Base-by-base conservation (phyloP, 768 basidiomycete genomes). In the Suillus clintonianus region DNA sequence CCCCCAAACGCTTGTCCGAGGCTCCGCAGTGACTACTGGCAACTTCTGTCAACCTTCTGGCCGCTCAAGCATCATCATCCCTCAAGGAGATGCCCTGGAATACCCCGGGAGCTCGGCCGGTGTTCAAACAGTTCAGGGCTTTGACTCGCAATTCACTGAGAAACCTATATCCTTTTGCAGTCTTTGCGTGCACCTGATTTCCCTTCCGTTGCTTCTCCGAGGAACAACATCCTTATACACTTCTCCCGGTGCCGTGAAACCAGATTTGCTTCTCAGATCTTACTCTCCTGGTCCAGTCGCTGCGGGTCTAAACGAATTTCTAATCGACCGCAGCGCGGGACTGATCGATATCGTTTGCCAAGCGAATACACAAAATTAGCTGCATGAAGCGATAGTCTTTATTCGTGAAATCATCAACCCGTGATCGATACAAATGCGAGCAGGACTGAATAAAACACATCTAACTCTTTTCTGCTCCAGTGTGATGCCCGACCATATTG, bases 181-280 rank as follows among this genome's bases (percentile, higher is more conserved):
- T n/a, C 42, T 10, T 24, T n/a, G 51, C 19, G 1, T 9, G 56
- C 56, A 57, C 56, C 22, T 57, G 56, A 57, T 42, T 41, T 57
- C 56, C 56, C 27, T 19, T 30, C 24, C 56, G 27, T 19, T 41
- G 34, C 56, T 62, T 56, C 37, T 62, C 61, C 61, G 61, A 62
- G 61, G 61, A 62, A 62, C 61, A 56, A 24, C 37, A 14, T 59
- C 19, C 42, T 15, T 57, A 59, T 15, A 42, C 37, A 58, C 55
- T 62, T 62, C 56, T 56, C 42, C 61, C 61, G 61, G 61, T 59
- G 32, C 61, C 61, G 61, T 55, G 48, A 56, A 11, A 30, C 15
- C 9, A 62, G 53, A 59, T 61, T 32, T 37, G 42, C 42, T 60
- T 48, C 59, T 58, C 32, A 34, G 59, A 34, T 60, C 51, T 36